Base-by-base conservation (phyloP, 2,329 filamentous ascomycete species). In the Myriosclerotinia scirpicola region DNA sequence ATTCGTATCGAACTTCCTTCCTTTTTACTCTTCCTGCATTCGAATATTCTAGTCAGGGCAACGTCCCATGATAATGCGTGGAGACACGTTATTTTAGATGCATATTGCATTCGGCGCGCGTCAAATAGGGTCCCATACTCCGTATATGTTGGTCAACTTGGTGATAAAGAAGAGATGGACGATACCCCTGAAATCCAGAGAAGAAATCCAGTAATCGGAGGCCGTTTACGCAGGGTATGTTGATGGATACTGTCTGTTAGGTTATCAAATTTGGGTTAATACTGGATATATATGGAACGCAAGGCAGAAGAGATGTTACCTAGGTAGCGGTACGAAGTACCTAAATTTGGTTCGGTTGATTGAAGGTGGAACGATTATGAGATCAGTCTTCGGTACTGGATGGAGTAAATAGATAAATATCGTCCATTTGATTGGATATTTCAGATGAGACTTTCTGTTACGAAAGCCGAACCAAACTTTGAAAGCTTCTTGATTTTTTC, bases 131-230 rank as follows among this genome's bases (percentile, higher is more conserved):
- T 17, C n/a, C 36, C 54, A 55, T 55, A 55, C 26, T 26, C 26
- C 26, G 26, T 26, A 26, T n/a, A n/a, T n/a, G n/a, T n/a, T n/a
- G n/a, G n/a, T n/a, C n/a, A n/a, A n/a, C n/a, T 55, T 55, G 36
- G 54, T 26, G 54, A 55, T 22, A 6, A 34, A 34, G 30, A 34
- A 34, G 36, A 55, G 54, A 26, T 55, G 30, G 3, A 55, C 40
- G n/a, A 40, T 55, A 40, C 54, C 54, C 54, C 54, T 55, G 54
- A 55, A 55, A 40, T 34, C 15, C 4, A 53, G 34, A 53, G 52
- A 8, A 55, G 26, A 17, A 11, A 55, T 22, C 36, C 36, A 36
- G 38, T 55, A 12, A 55, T 40, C 36, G 54, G 54, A 55, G 17
- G 20, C 36, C 54, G 34, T 55, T 55, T 55, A 55, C 40, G 54